Evolutionary conservation across 306 rosid genomes (phyloP), one percentile per base, ranked within the genome.

Genomic region (Sophora flavescens): DNA sequence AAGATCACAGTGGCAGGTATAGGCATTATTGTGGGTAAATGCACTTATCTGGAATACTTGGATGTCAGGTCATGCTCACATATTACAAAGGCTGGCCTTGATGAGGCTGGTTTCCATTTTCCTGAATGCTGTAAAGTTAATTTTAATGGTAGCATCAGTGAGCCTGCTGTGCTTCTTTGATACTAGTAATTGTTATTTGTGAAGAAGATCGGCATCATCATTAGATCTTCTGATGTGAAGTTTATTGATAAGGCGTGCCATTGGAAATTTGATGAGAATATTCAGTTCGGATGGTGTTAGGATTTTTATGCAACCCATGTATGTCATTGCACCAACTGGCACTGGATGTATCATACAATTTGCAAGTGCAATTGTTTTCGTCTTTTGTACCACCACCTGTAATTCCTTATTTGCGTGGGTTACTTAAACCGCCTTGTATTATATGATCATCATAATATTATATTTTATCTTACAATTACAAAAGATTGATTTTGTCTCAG

Each of bases 61-160:
- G 97, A 95, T 77, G 97, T 95, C 77, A 90, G 97, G 78, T 87
- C 97, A 18, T 92, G 99, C 82, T 96, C 96, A 0, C 86, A 80
- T 47, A 84, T 92, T 65, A 95, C 99, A 6, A 84, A 84, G 90
- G 95, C 86, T 4, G 88, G 82, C 70, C 89, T 89, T 6, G 95
- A 89, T 13, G 97, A 80, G 90, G 93, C 87, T 57, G 97, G 93
- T 65, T 72, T 92, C 80, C 87, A 63, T 79, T 90, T 95, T 82
- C 91, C 97, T 15, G 87, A 78, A 60, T 39, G 63, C 58, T 95
- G 97, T 64, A 88, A 84, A 84, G 93, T 92, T 70, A 92, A 95
- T 85, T 95, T 89, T 78, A 64, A 80, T 3, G 97, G 97, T 80
- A 87, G 85, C 76, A 75, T 92, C 78, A 48, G 11, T 1, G 97